These are phyloP conservation scores for Sclerotinia minor DNA, from an alignment of 2,329 filamentous ascomycete species.

Conservation along the genomic window DNA sequence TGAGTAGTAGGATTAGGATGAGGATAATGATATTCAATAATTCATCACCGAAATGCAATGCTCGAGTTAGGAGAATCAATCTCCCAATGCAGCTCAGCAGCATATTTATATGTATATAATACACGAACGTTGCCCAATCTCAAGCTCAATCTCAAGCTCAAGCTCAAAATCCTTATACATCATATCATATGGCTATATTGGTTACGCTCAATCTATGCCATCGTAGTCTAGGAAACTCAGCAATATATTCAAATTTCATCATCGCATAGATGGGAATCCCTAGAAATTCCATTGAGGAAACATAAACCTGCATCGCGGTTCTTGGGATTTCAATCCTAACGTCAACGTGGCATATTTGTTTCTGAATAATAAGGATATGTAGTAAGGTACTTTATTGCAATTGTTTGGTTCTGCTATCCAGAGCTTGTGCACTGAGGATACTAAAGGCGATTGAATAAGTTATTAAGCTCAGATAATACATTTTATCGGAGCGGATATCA, in stretches of 20 bases:
- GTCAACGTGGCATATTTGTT: neutral
- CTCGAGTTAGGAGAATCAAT: constrained; percentile 19
- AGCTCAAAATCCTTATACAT: constrained; percentile 17
- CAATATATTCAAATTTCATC: no score
- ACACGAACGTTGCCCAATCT: neutral
- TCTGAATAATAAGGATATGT: constrained; percentile 11
- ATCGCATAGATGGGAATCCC: neutral
- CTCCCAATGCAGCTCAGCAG: constrained; percentile 18
- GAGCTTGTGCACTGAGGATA: constrained; percentile 12
- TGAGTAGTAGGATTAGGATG: no score
- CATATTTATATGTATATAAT: constrained; percentile 17
- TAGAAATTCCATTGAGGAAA: constrained; percentile 1
- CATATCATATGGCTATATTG: constrained; percentile 17
- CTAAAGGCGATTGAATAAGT: no score
- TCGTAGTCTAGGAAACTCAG: no score
- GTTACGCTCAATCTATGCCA: constrained; percentile 18
- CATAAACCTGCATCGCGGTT: constrained; percentile 11
- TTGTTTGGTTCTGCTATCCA: neutral
- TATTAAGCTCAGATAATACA: constrained; percentile 12
- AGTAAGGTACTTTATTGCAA: constrained; percentile 13
- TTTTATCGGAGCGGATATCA: constrained; percentile 17
- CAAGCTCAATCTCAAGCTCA: constrained; percentile 18
- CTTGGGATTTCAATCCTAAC: neutral
- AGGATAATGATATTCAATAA: neutral
- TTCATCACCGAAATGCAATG: neutral